Base-by-base conservation (phyloP, 2,329 filamentous ascomycete genomes). In the Xylaria sp. region DNA sequence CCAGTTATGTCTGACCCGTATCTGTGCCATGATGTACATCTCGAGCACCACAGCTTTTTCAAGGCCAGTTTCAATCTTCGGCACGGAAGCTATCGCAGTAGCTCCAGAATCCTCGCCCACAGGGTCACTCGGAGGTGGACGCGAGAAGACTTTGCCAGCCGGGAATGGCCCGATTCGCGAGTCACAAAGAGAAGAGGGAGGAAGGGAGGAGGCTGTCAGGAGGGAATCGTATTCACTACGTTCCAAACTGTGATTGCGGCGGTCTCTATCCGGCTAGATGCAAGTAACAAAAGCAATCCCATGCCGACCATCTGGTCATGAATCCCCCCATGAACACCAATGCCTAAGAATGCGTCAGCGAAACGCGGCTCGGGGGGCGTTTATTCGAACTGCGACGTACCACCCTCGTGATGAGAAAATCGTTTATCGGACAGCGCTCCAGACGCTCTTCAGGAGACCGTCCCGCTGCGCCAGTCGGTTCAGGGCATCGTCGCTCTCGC, bases 381-480 rank as follows among this genome's bases (percentile, higher is more conserved):
- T 38, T 4, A n/a, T 22, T 24, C 38, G 21, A 17, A 16, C 24
- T 6, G 11, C 18, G 11, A 57, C 62, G 49, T 50, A 66, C 63
- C 62, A 61, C 44, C 57, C 48, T 57, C 34, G 54, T 49, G 59
- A 59, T 48, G 42, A 57, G 39, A 29, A 37, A 63, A 64, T 40
- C 20, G 48, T 63, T 80, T 85, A 85, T 78, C 83, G 80, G 73
- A 82, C 75, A 65, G 86, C 89, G 80, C 85, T 90, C 94, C 94
- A 99, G 76, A 99, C 94, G 76, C 79, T 90, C 91, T 97, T 97
- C 78, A 99, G 78, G 79, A 96, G 90, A 66, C 94, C 94, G 76
- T 99, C 95, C 69, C 90, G 87, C 86, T 99, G 94, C 68, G 92
- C 84, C 73, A 99, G 85, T 74, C 94, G 84, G 89, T 99, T 99